Percentiles rank a stretch among this genome's conserved stretches.
These are phyloP conservation scores for Fusarium oxysporum DNA, from an alignment of 2,329 filamentous ascomycete species.

Conservation along the genomic window DNA sequence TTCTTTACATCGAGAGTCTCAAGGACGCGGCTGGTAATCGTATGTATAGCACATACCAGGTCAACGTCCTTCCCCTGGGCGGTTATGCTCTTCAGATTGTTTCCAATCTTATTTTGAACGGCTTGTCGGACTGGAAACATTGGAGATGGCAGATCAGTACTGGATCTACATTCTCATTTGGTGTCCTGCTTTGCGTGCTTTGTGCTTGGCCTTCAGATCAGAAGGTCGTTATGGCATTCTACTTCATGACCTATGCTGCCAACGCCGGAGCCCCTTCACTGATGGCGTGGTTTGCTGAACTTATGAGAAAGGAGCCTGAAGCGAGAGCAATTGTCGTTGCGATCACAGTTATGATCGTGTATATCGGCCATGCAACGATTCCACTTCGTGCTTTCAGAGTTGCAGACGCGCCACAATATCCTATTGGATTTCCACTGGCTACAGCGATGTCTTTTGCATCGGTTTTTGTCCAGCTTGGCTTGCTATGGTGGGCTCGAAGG, in stretches of 20 bases:
- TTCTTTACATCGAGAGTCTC: conserved; percentile 49
- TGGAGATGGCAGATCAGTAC: conserved; percentile 55
- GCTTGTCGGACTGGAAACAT: conserved; percentile 52
- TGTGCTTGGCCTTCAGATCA: conserved; percentile 50
- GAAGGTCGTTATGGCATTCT: conserved; percentile 50
- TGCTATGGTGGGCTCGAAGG: conserved; percentile 47
- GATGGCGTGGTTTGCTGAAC: conserved; percentile 53
- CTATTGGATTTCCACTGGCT: conserved; percentile 52
- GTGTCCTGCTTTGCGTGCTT: conserved; percentile 49
- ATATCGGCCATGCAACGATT: conserved; percentile 54
- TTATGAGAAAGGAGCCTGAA: conserved; percentile 52
- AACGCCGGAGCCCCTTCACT: conserved; percentile 49
- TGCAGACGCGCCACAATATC: conserved; percentile 50
- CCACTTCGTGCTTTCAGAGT: conserved; percentile 53
- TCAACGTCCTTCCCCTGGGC: conserved; percentile 48
- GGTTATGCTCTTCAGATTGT: conserved; percentile 51
- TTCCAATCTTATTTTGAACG: conserved; percentile 51
- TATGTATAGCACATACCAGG: conserved; percentile 48
- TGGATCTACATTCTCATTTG: conserved; percentile 45
- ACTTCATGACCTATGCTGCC: conserved; percentile 53
- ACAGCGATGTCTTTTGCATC: conserved; percentile 49
- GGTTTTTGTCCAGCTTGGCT: conserved; percentile 48
- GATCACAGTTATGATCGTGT: conserved; percentile 53
- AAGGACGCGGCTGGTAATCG: conserved; percentile 42
- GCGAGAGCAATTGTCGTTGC: conserved; percentile 52